phyloP scores from a whole-genome alignment of 164 flowering plant species.

The Dillenia turbinata region DNA sequence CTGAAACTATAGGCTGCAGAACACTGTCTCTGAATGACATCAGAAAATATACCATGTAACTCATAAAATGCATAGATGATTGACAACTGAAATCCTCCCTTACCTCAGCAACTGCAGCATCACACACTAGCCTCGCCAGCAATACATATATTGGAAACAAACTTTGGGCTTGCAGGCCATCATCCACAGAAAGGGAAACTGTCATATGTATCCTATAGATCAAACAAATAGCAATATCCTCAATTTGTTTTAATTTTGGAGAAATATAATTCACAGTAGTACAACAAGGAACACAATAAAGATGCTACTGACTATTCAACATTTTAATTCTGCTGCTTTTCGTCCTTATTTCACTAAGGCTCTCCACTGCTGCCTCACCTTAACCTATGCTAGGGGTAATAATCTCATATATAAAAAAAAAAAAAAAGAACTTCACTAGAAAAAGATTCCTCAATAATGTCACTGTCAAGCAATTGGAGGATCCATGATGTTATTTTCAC shows the following conservation, averaged over 20 bases:
- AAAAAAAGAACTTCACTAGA: too few species aligned
- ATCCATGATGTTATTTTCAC: too few species aligned
- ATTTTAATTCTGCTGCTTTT: too few species aligned
- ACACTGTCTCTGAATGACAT: conserved; percentile 26
- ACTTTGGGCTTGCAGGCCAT: conserved; percentile 33
- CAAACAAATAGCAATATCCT: not conserved
- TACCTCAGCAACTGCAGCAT: conserved; percentile 50
- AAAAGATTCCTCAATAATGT: too few species aligned
- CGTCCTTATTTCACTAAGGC: too few species aligned
- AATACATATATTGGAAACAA: conserved; percentile 60
- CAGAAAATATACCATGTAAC: not conserved
- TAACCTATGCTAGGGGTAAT: too few species aligned
- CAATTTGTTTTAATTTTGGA: not conserved
- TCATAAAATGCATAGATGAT: not conserved
- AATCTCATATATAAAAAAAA: too few species aligned
- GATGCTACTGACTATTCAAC: too few species aligned
- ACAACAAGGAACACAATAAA: too few species aligned
- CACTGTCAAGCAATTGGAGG: too few species aligned
- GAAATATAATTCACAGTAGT: too few species aligned
- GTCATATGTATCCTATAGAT: conserved; percentile 68
- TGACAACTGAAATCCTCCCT: not conserved
- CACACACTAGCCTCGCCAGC: conserved; percentile 57
- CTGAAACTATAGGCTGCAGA: conserved; percentile 39
- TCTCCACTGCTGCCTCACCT: too few species aligned
- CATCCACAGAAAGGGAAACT: conserved; percentile 41